Base-by-base conservation (phyloP, 2,329 filamentous ascomycete genomes). In the Albifimbria verrucaria region DNA sequence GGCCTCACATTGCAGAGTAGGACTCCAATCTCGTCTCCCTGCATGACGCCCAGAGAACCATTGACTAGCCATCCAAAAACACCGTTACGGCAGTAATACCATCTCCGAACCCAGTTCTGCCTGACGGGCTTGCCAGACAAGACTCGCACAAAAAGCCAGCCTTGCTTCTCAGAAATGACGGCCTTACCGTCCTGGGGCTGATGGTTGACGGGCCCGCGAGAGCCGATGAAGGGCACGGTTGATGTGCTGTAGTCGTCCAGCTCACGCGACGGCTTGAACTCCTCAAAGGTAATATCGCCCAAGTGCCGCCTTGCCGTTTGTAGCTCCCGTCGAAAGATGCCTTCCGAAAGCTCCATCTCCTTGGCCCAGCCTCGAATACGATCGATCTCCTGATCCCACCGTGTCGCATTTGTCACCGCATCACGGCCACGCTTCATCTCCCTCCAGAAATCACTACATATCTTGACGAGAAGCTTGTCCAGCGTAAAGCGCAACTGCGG, bases 51-150 rank as follows among this genome's bases (percentile, higher is more conserved):
- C 54, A 92, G 85, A 1, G 85, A 77, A 3, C 90, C 89, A 63
- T 95, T 92, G 20, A 94, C 83, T 5, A 99, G 79, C 85, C 92
- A 97, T 21, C 94, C 94, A 70, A 99, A 97, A 53, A 97, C 94
- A 39, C 94, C 93, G 65, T 96, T 88, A 58, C 93, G 92, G 61
- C 96, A 88, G 68, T 96, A 97, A 66, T 94, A 96, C 94, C 94
- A 99, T 50, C 93, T 82, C 55, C 91, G 83, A 23, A 91, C 82
- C 94, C 94, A 99, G 41, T 84, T 82, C n/a, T 92, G 91, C 56
- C 93, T 81, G 15, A 92, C 89, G 1, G 93, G 93, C 69, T 97
- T 97, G 32, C 92, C 92, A 2, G 89, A 86, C 7, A 92, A 76
- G 1, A 87, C 89, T 49, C 91, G 82, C 60, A 96, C 70, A 68